Evolutionary conservation across 345 rosid species (phyloP), one percentile per base, ranked within the genome.

Genomic region (Laguncularia racemosa): DNA sequence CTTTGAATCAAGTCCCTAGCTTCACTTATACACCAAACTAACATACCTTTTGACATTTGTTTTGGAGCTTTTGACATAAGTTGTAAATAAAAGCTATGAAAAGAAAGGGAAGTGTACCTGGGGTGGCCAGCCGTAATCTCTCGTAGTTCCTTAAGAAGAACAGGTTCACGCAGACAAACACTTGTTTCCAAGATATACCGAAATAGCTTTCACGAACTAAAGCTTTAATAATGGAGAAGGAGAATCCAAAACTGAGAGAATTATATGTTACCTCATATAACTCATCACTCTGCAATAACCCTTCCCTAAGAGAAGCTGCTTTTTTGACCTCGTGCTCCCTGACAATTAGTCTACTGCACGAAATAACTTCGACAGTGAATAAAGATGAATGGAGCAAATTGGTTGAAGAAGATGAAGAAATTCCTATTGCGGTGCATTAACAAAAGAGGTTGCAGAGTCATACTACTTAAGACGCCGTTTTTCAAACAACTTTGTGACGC

Each of bases 101-200:
- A 5, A 13, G 14, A 10, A 38, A 11, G 11, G 17, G 10, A 23
- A 14, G 21, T 13, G 15, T 67, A 76, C 82, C 55, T 11, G 15
- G 91, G 95, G 26, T 81, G 88, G 74, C 28, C 54, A 50, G 77
- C 82, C 19, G 86, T 84, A 21, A 70, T 54, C 45, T 66, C 62
- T 51, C 92, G 76, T 9, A 90, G 79, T 71, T 90, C 92, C 71
- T 69, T 86, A 48, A 89, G 78, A 53, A 67, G 67, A 63, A 76
- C 76, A 11, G 80, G 73, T 52, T 86, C 97, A 7, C 84, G 79
- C 6, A 95, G 97, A 54, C 69, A 81, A 57, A 90, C 95, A 45
- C 77, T 82, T 1, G 86, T 86, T 71, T 78, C 84, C 49, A 84
- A 55, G 28, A 86, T 53, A 68, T 89, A 89, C 89, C 84, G 84